Evolutionary conservation across 1,284 basidiomycete genomes (phyloP).

Genomic region (Leucoagaricus sp.): DNA sequence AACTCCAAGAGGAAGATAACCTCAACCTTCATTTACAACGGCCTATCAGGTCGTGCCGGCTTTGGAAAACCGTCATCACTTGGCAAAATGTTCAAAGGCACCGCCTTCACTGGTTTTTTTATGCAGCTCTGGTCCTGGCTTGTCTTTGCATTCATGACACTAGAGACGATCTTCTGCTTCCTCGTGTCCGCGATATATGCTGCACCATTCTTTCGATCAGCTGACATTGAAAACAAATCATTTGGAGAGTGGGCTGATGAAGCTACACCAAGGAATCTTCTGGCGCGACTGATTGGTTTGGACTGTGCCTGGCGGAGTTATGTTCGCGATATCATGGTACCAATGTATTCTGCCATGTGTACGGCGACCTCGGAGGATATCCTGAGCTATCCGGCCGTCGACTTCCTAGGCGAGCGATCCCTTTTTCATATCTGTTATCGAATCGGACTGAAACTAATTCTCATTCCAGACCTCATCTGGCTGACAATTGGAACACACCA

Average conservation of each 20-base stretch:
- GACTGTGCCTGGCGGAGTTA: constrained; percentile 57
- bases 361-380: constrained; percentile 57
- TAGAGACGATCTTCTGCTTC: constrained; percentile 53
- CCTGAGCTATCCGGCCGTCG: constrained; percentile 56
- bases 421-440: background rate
- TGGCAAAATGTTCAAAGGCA: constrained; percentile 23
- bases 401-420: constrained; percentile 58
- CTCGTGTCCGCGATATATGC: constrained; percentile 54
- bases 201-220: constrained; percentile 44
- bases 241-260: constrained; percentile 50
- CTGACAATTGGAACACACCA: constrained; percentile 60
- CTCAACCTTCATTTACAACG: constrained; percentile 66
- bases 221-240: constrained; percentile 33
- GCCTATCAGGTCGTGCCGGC: constrained; percentile 56
- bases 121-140: constrained; percentile 29
- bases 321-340: constrained; percentile 53
- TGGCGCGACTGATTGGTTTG: constrained; percentile 42
- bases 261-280: constrained; percentile 38
- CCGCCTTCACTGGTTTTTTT: constrained; percentile 19
- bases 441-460: background rate
- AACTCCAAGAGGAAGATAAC: constrained; percentile 31
- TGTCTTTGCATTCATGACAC: constrained; percentile 34
- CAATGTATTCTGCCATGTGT: constrained; percentile 74
- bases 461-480: constrained; percentile 60
- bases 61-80: constrained; percentile 50